Conservation (phyloP, 352 stramenopile species). For the Ophiocytium majus region DNA sequence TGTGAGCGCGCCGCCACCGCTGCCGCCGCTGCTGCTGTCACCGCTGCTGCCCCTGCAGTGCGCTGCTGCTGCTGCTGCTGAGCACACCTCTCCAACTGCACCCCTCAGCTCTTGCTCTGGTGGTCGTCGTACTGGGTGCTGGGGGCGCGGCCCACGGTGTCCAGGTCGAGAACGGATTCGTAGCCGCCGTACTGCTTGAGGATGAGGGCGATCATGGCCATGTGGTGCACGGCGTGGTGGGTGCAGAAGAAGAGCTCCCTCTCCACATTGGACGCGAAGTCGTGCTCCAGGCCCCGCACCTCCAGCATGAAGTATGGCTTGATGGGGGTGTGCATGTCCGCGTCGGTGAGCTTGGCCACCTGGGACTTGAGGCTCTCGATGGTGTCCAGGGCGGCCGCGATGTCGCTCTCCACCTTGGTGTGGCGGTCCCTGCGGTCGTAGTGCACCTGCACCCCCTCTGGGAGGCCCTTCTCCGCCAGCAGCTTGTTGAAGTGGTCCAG, state of each 20-base stretch:
- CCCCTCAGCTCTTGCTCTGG: neutral
- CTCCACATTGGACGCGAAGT: constrained; percentile 49
- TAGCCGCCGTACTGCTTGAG: constrained; percentile 22
- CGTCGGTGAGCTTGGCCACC: too few relatives aligned
- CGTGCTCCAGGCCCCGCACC: constrained; percentile 16
- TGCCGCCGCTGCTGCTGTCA: too few relatives aligned
- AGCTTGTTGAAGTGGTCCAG: constrained; percentile 42
- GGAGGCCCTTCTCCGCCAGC: too few relatives aligned
- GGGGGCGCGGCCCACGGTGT: neutral
- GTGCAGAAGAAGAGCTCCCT: constrained; percentile 53
- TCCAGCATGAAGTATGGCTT: constrained; percentile 37
- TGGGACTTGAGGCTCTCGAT: too few relatives aligned
- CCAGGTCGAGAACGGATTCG: neutral
- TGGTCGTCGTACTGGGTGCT: neutral
- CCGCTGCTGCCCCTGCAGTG: too few relatives aligned
- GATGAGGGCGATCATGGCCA: constrained; percentile 50
- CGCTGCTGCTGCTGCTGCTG: too few relatives aligned
- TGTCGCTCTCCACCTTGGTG: too few relatives aligned
- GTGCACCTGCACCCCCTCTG: too few relatives aligned
- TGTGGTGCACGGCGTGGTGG: constrained; percentile 52
- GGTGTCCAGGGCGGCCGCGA: too few relatives aligned
- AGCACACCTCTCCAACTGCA: neutral
- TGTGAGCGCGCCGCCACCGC: too few relatives aligned
- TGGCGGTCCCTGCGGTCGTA: too few relatives aligned
- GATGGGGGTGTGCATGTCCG: too few relatives aligned